Conservation (phyloP, 306 rosid genomes). For the Quercus wislizeni region DNA sequence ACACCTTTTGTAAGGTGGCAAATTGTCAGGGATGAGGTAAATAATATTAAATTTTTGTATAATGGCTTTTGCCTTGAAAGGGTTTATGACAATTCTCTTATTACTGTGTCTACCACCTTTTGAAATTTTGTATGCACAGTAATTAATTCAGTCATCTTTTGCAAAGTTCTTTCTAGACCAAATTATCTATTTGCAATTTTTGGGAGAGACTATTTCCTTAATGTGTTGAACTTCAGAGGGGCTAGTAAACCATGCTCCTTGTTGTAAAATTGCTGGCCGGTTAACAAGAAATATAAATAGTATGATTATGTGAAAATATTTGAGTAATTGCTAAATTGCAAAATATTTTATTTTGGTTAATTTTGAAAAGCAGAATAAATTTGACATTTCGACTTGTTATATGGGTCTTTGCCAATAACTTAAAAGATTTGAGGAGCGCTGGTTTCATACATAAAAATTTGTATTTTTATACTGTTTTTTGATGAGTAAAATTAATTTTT, state of each 20-base stretch:
- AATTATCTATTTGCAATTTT: background rate
- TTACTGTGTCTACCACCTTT: background rate
- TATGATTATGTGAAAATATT: background rate
- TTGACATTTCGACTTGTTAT: background rate
- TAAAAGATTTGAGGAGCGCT: background rate
- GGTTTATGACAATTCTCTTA: background rate
- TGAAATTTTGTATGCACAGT: background rate
- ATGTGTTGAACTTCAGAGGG: background rate
- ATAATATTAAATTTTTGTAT: background rate
- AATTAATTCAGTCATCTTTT: background rate
- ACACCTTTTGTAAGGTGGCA: background rate
- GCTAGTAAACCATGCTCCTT: background rate
- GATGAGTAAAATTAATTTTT: too few species aligned
- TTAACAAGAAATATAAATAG: background rate
- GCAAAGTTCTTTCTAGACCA: background rate
- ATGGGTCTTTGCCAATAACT: background rate
- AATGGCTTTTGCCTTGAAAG: background rate
- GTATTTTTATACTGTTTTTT: background rate
- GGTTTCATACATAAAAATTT: background rate
- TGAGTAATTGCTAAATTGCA: background rate
- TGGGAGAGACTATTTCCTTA: background rate
- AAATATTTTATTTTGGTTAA: background rate
- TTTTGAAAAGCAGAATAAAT: background rate
- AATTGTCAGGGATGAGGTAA: background rate
- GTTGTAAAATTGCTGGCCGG: background rate